These are phyloP conservation scores for Chenopodium berlandieri DNA, from an alignment of 148 eudicot species.

Conservation along the genomic window DNA sequence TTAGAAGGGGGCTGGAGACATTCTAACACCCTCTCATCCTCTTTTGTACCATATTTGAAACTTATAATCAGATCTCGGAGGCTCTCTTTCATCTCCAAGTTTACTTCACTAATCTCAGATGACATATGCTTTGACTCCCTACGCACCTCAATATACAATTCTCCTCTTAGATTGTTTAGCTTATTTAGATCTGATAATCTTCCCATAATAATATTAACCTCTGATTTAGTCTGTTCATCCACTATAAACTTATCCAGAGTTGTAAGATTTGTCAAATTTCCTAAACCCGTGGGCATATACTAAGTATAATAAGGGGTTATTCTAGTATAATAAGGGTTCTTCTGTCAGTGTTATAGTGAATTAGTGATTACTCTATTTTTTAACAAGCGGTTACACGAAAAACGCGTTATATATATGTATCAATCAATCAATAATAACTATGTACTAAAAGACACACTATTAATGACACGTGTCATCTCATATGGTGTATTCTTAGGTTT, in stretches of 20 bases:
- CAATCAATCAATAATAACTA: no score
- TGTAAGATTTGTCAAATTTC: conserved; percentile 1
- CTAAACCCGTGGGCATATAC: background rate
- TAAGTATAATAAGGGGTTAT: no score
- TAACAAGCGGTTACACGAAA: no score
- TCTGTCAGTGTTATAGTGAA: no score
- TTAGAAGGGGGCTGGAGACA: no score
- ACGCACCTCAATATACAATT: background rate
- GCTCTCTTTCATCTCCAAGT: background rate
- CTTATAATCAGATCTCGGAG: background rate
- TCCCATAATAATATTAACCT: background rate
- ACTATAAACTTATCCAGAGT: background rate
- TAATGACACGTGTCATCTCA: no score
- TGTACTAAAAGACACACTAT: no score
- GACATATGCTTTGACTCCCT: conserved; percentile 3
- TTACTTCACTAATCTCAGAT: no score
- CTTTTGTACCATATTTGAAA: background rate
- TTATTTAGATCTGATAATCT: background rate
- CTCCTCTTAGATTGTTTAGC: background rate
- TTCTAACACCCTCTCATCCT: background rate
- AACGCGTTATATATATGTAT: no score
- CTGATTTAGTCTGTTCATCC: background rate
- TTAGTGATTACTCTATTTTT: no score
- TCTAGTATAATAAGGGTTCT: no score
- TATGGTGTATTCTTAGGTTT: no score